Percentiles rank a stretch among this genome's conserved stretches.
Evolutionary conservation across 2,329 filamentous ascomycete species (phyloP).

Genomic region (Sporothrix schenckii): DNA sequence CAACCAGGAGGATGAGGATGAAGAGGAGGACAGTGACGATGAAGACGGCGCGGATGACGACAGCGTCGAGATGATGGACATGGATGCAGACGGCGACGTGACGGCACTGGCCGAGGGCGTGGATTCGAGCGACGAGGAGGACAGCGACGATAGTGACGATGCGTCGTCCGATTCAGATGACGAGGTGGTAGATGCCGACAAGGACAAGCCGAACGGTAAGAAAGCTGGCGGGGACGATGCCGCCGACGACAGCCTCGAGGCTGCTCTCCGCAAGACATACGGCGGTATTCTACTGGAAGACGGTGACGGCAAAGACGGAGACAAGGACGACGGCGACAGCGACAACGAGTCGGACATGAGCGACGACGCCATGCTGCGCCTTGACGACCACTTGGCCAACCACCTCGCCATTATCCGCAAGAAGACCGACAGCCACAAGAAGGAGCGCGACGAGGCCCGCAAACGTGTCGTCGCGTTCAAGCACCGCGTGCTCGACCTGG

Average conservation of each 20-base stretch:
- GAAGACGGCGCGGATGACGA: slow-evolving; percentile 53
- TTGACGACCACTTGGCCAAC: slow-evolving; percentile 80
- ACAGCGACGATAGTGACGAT: slow-evolving; percentile 42
- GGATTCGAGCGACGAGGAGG: slow-evolving; percentile 49
- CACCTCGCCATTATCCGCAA: slow-evolving; percentile 76
- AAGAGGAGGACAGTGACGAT: slow-evolving; percentile 44
- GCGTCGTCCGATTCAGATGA: slow-evolving; percentile 49
- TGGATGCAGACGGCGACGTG: slow-evolving; percentile 47
- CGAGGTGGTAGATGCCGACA: slow-evolving; percentile 35
- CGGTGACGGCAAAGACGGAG: slow-evolving; percentile 58
- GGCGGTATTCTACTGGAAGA: slow-evolving; percentile 48
- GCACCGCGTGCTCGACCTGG: slow-evolving; percentile 83
- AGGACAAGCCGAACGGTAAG: slow-evolving; percentile 43
- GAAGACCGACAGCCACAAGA: slow-evolving; percentile 71
- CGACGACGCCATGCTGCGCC: slow-evolving; percentile 90
- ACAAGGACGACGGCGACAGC: slow-evolving; percentile 50
- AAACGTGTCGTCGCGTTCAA: slow-evolving; percentile 94
- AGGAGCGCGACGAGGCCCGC: slow-evolving; percentile 83
- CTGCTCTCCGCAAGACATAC: slow-evolving; percentile 71
- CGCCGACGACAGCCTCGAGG: slow-evolving; percentile 57
- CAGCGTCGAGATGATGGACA: slow-evolving; percentile 48
- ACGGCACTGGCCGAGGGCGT: slow-evolving; percentile 46
- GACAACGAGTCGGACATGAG: slow-evolving; percentile 82
- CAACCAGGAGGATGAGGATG: slow-evolving; percentile 56
- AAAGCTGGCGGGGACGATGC: background rate